phyloP scores from a whole-genome alignment of 2,329 filamentous ascomycete species.

The Talaromyces sp. region DNA sequence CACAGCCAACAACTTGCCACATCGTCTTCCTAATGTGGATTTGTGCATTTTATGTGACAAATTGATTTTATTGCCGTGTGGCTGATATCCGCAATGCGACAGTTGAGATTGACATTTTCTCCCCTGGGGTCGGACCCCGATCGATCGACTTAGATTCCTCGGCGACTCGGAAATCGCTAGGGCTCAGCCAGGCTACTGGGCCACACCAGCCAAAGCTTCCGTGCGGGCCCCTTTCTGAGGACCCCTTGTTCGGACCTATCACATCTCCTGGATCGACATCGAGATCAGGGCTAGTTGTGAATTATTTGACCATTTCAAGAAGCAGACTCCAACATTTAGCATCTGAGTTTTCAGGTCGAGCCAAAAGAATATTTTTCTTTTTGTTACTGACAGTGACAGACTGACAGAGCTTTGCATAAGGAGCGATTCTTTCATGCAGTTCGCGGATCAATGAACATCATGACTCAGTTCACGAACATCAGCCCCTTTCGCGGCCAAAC shows the following conservation, averaged over 20 bases:
- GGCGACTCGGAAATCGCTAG: background rate
- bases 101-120: background rate
- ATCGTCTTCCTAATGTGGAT: background rate
- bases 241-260: background rate
- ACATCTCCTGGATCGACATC: background rate
- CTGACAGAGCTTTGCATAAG: background rate
- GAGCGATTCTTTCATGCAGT: background rate
- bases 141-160: background rate
- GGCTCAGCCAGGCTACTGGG: background rate
- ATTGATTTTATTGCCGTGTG: background rate
- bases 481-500: background rate
- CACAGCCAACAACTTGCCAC: background rate
- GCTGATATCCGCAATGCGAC: background rate
- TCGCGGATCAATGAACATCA: background rate
- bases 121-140: background rate
- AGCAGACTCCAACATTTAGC: background rate
- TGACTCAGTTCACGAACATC: background rate
- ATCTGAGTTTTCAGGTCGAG: background rate
- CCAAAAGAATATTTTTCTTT: background rate
- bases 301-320: background rate
- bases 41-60: background rate
- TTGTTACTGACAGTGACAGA: background rate
- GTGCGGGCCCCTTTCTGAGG: background rate
- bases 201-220: background rate
- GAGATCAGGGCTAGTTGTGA: background rate